A percentile compares a stretch with the other conserved stretches of the same genome.
Evolutionary conservation across 2,329 filamentous ascomycete genomes (phyloP).

Genomic region (Neofusicoccum laricinum): DNA sequence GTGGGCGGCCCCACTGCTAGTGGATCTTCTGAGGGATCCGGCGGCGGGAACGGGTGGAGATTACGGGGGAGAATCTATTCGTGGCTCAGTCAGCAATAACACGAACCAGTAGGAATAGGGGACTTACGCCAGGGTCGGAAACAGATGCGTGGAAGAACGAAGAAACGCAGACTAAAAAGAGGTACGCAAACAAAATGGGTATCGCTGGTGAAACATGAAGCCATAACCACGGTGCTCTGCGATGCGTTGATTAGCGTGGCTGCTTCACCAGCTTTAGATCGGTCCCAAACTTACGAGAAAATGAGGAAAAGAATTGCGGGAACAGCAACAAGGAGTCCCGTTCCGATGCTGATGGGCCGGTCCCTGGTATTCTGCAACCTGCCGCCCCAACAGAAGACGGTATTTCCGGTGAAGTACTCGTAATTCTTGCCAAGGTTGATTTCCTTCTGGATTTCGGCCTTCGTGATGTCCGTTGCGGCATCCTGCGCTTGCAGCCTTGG

Average conservation of each 20-base stretch:
- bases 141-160: slow-evolving; percentile 92
- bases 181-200: slow-evolving; percentile 83
- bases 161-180: slow-evolving; percentile 87
- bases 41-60: slow-evolving; percentile 80
- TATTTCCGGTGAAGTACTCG: slow-evolving; percentile 93
- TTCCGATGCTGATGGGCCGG: slow-evolving; percentile 84
- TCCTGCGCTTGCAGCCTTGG: slow-evolving; percentile 59
- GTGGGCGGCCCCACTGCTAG: slow-evolving; percentile 77
- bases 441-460: slow-evolving; percentile 14
- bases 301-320: slow-evolving; percentile 81
- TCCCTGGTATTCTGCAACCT: slow-evolving; percentile 85
- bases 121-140: slow-evolving; percentile 85
- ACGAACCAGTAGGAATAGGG: neutral
- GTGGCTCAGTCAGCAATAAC: neutral
- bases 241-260: slow-evolving; percentile 22
- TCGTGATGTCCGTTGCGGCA: slow-evolving; percentile 36
- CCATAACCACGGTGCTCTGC: slow-evolving; percentile 77
- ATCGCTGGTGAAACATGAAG: slow-evolving; percentile 81
- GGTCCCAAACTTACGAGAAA: slow-evolving; percentile 59
- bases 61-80: slow-evolving; percentile 84
- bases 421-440: slow-evolving; percentile 67
- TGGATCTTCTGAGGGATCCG: slow-evolving; percentile 74
- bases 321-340: slow-evolving; percentile 73
- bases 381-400: slow-evolving; percentile 81
- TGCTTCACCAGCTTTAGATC: neutral